Base-by-base conservation (phyloP, 2,329 filamentous ascomycete genomes). In the Pseudogymnoascus pannorum region DNA sequence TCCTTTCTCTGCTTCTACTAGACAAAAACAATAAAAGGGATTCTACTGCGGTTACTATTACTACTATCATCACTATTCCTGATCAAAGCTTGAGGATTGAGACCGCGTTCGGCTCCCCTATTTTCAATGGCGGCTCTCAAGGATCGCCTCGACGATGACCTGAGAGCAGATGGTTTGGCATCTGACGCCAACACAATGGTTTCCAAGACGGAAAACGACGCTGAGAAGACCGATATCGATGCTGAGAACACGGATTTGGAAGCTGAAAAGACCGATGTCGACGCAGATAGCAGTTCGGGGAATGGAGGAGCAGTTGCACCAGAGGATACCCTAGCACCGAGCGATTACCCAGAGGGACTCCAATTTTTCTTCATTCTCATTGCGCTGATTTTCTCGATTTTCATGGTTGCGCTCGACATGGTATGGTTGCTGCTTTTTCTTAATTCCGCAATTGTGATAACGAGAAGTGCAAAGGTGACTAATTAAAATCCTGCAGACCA, bases 401-500 rank as follows among this genome's bases (percentile, higher is more conserved):
- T 65, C 38, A 61, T 65, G 57, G 64, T 63, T 4, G 57, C 62
- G n/a, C 58, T 65, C 2, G 64, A 65, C 64, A 64, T 72, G 57
- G 64, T 78, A 29, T 81, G 81, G 60, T 77, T 3, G 81, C 78
- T 1, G 79, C 78, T 9, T 79, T 81, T 40, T 79, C 79, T 61
- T 35, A 16, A 57, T 61, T n/a, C 66, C 5, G n/a, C 16, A 16
- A 5, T 18, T 44, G 16, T 24, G 11, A 18, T 54, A n/a, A 5
- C 14, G 11, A 42, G 12, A 59, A 14, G 24, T 6, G 11, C 48
- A 29, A 9, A 2, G 12, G 36, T 31, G 24, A n/a, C 24, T 60
- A 12, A 31, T 40, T 61, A n/a, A 12, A 14, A 44, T n/a, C 3
- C 4, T 20, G 4, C 57, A 78, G 75, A 81, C 79, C 31, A 81